Conservation (phyloP, 1,139 yeast genomes). For the Kodamaea sp. region DNA sequence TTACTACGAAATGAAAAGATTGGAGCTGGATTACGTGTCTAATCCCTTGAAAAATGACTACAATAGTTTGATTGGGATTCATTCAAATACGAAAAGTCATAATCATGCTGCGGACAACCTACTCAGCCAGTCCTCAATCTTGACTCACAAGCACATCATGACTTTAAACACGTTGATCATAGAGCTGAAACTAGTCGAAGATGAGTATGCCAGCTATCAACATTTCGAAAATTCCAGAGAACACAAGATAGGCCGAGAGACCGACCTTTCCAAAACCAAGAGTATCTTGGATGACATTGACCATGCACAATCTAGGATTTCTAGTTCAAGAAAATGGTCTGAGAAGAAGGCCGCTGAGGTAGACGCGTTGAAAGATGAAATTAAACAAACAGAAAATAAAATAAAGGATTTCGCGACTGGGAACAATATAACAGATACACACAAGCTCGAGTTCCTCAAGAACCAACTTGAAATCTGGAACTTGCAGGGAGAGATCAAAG, state of each 20-base stretch:
- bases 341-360: constrained; percentile 37
- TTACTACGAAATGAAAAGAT: constrained; percentile 65
- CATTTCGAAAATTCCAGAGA: constrained; percentile 25
- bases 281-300: constrained; percentile 34
- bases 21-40: constrained; percentile 66
- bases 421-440: constrained; percentile 19
- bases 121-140: constrained; percentile 20
- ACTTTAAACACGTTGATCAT: constrained; percentile 35
- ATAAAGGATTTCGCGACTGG: constrained; percentile 21
- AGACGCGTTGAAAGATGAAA: constrained; percentile 23
- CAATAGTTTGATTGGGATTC: constrained; percentile 60
- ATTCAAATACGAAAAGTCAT: constrained; percentile 20
- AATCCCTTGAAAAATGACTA: constrained; percentile 65
- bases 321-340: constrained; percentile 43
- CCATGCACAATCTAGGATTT: constrained; percentile 40
- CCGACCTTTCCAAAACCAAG: constrained; percentile 28
- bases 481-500: constrained; percentile 38
- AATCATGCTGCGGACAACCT: constrained; percentile 16
- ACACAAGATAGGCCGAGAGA: constrained; percentile 33
- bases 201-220: constrained; percentile 28
- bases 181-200: constrained; percentile 26
- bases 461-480: constrained; percentile 42
- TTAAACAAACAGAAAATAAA: constrained; percentile 20
- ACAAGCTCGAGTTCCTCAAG: constrained; percentile 19
- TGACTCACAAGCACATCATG: constrained; percentile 40